Conservation (phyloP, 768 basidiomycete species). For the Auriculariales sp. region DNA sequence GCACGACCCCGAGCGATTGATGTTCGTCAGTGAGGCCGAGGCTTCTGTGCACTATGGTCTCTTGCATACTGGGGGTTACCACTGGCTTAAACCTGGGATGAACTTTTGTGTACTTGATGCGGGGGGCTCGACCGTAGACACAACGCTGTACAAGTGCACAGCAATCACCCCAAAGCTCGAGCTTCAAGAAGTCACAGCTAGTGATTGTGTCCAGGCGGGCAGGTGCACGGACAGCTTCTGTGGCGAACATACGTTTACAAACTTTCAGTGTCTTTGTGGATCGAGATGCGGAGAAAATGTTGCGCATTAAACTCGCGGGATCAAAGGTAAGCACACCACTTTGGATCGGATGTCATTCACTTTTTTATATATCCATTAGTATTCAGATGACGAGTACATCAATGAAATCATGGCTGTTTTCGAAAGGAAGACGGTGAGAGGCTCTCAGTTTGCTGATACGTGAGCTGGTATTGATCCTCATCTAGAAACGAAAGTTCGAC, state of each 20-base stretch:
- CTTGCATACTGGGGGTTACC: not conserved
- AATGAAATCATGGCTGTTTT: too few relatives aligned
- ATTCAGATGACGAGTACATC: too few relatives aligned
- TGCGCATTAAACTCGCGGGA: not conserved
- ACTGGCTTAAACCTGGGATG: not conserved
- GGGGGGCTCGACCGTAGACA: slow-evolving; percentile 3
- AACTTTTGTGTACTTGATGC: slow-evolving; percentile 1
- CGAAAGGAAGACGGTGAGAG: too few relatives aligned
- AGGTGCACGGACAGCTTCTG: not conserved
- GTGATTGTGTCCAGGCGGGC: slow-evolving; percentile 1
- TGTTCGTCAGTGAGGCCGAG: slow-evolving; percentile 4
- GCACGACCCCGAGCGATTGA: not conserved
- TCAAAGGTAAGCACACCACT: not conserved
- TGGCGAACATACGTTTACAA: not conserved
- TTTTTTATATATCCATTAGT: too few relatives aligned
- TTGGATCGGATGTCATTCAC: not conserved
- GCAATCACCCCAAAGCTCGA: not conserved
- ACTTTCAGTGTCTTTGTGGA: too few relatives aligned
- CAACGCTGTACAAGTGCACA: not conserved
- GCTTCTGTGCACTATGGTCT: slow-evolving; percentile 5
- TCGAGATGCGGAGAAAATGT: too few relatives aligned
- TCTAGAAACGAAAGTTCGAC: slow-evolving; percentile 3
- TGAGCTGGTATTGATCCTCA: not conserved
- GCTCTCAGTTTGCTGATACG: not conserved
- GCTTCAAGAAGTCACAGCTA: too few relatives aligned